Percentiles rank a stretch among this genome's conserved stretches.
Conservation (phyloP, 2,329 filamentous ascomycete genomes). For the Aspergillus tamarii region DNA sequence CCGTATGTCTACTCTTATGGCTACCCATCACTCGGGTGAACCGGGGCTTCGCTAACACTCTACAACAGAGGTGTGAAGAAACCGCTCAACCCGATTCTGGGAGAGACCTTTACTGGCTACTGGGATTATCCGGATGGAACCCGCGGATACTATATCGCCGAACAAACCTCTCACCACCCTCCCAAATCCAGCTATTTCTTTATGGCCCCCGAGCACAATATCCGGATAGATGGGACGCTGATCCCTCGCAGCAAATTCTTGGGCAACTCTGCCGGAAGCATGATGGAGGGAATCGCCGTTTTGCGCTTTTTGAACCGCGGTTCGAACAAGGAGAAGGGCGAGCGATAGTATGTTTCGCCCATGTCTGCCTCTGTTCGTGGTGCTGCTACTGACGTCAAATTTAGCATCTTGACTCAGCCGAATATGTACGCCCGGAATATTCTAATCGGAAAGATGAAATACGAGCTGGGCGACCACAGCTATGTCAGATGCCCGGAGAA, state of each 20-base stretch:
- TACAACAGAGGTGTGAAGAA: slow-evolving; percentile 86
- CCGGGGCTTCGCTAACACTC: slow-evolving; percentile 11
- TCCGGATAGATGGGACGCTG: slow-evolving; percentile 91
- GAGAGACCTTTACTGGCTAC: slow-evolving; percentile 92
- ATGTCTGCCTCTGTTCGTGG: not conserved
- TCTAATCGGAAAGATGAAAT: slow-evolving; percentile 98
- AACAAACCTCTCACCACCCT: slow-evolving; percentile 97
- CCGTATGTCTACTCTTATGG: slow-evolving; percentile 63
- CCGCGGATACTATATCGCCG: slow-evolving; percentile 90
- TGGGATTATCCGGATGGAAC: slow-evolving; percentile 89
- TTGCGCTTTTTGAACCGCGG: slow-evolving; percentile 80
- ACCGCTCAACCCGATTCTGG: slow-evolving; percentile 92
- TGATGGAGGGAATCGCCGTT: slow-evolving; percentile 97
- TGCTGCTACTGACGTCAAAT: slow-evolving; percentile 10
- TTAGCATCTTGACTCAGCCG: slow-evolving; percentile 86
- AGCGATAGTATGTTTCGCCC: slow-evolving; percentile 74
- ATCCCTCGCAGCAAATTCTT: slow-evolving; percentile 95
- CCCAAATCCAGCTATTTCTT: slow-evolving; percentile 99
- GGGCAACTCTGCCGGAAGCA: slow-evolving; percentile 93
- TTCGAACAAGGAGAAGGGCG: slow-evolving; percentile 63
- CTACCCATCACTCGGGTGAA: slow-evolving; percentile 1
- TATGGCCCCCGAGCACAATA: slow-evolving; percentile 90
- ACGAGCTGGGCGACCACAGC: slow-evolving; percentile 95
- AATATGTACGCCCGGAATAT: slow-evolving; percentile 99
- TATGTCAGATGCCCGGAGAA: slow-evolving; percentile 89